phyloP scores from a whole-genome alignment of 148 eudicot genomes.

The Pharnaceum exiguum region DNA sequence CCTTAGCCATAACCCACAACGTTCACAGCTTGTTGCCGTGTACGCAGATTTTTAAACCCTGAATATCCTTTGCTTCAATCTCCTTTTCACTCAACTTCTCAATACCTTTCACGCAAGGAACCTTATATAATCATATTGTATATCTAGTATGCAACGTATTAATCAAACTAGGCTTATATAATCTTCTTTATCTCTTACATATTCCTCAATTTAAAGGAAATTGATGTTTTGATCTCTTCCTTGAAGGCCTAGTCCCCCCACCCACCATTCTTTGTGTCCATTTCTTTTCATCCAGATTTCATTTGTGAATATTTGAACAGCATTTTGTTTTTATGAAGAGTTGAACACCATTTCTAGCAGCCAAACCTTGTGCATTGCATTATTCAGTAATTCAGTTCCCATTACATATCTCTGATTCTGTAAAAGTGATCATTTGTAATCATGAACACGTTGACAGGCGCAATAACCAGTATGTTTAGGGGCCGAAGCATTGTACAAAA shows the following conservation, averaged over 20 bases:
- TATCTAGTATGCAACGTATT: neutral
- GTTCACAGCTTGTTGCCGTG: constrained; percentile 13
- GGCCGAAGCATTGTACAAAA: constrained; percentile 12
- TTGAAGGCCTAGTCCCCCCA: neutral
- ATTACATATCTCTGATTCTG: neutral
- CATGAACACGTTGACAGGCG: constrained; percentile 27
- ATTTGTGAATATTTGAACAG: neutral
- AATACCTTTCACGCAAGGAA: constrained; percentile 17
- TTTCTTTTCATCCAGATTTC: neutral
- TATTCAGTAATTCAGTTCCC: no score
- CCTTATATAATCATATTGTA: neutral
- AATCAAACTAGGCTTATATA: neutral
- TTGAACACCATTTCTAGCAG: no score
- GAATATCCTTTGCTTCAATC: constrained; percentile 23
- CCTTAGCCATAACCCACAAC: neutral
- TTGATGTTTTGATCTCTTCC: neutral
- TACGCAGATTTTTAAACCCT: constrained; percentile 12
- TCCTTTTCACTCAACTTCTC: constrained; percentile 16
- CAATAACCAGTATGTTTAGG: constrained; percentile 26
- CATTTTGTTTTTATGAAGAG: neutral
- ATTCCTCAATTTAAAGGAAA: neutral
- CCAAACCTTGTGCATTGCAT: no score
- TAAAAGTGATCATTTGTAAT: neutral
- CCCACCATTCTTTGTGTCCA: neutral
- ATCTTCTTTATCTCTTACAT: neutral